Conservation (phyloP, 257 asterid species). For the Forsythia suspensa region DNA sequence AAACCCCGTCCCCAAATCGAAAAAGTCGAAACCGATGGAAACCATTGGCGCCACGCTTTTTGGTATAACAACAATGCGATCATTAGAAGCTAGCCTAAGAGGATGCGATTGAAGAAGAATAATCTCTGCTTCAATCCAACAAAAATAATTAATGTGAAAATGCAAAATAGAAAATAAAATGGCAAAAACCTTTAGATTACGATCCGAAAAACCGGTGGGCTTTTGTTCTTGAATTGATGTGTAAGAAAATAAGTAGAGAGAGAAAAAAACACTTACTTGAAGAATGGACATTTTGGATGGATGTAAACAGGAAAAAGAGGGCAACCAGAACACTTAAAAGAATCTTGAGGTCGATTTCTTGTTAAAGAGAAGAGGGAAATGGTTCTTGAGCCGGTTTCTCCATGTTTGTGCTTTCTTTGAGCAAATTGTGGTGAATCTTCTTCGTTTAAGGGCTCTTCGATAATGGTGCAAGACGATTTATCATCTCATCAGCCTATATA, state of each 20-base stretch:
- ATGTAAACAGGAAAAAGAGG: slow-evolving; percentile 69
- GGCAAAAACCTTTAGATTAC: neutral
- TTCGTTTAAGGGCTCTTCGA: slow-evolving; percentile 69
- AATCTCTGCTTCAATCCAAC: too few species aligned
- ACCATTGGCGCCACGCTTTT: too few species aligned
- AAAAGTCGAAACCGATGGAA: too few species aligned
- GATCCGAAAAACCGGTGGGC: neutral
- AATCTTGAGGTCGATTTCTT: slow-evolving; percentile 66
- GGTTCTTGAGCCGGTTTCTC: slow-evolving; percentile 60
- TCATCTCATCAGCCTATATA: slow-evolving; percentile 33
- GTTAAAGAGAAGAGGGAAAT: slow-evolving; percentile 52
- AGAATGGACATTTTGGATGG: slow-evolving; percentile 37
- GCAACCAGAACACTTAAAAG: slow-evolving; percentile 75
- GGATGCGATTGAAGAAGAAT: too few species aligned
- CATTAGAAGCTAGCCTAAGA: too few species aligned
- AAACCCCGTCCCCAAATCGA: too few species aligned
- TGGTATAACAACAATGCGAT: too few species aligned
- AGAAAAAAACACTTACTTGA: slow-evolving; percentile 42
- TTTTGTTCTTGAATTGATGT: too few species aligned
- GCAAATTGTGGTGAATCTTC: slow-evolving; percentile 45
- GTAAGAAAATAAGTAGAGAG: too few species aligned
- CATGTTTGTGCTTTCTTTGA: slow-evolving; percentile 46
- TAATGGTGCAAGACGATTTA: slow-evolving; percentile 68
- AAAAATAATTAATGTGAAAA: neutral
- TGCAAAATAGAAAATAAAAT: too few species aligned